These are phyloP conservation scores for Xylaria sp. DNA, from an alignment of 2,329 filamentous ascomycete genomes.

Conservation along the genomic window DNA sequence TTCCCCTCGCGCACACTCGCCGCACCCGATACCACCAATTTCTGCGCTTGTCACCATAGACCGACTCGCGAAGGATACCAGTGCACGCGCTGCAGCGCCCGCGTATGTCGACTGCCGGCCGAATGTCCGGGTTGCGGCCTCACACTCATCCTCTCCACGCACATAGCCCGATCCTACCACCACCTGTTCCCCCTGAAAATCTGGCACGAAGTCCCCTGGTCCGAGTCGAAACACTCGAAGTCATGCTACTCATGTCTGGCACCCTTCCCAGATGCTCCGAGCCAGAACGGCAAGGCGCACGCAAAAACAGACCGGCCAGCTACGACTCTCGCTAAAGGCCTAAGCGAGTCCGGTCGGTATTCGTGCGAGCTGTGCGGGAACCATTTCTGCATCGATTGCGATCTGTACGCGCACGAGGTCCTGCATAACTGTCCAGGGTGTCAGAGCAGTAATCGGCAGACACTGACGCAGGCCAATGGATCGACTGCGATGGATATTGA, in stretches of 20 bases:
- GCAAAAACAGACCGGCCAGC: constrained; percentile 15
- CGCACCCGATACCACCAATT: constrained; percentile 56
- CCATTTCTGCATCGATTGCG: constrained; percentile 98
- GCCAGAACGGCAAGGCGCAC: constrained; percentile 20
- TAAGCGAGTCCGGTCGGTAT: constrained; percentile 83
- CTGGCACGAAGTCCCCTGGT: constrained; percentile 87
- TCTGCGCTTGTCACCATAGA: constrained; percentile 87
- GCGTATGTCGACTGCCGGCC: constrained; percentile 83
- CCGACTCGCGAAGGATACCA: constrained; percentile 79
- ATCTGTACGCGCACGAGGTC: constrained; percentile 89
- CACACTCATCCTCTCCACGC: constrained; percentile 89
- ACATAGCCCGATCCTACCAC: constrained; percentile 87
- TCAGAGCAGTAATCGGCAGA: constrained; percentile 46
- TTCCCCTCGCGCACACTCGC: constrained; percentile 85
- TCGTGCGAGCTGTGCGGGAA: constrained; percentile 79
- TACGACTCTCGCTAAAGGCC: constrained; percentile 46
- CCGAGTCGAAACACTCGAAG: constrained; percentile 54
- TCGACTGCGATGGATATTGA: constrained; percentile 44
- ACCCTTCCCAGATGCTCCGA: constrained; percentile 56
- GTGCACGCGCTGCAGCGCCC: constrained; percentile 81
- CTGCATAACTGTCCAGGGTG: constrained; percentile 96
- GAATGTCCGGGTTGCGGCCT: constrained; percentile 89
- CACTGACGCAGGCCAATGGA: constrained; percentile 16
- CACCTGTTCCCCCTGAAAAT: constrained; percentile 86
- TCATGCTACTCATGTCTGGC: constrained; percentile 76